Conservation (phyloP, 1,284 basidiomycete genomes). For the Peniophora sp. region DNA sequence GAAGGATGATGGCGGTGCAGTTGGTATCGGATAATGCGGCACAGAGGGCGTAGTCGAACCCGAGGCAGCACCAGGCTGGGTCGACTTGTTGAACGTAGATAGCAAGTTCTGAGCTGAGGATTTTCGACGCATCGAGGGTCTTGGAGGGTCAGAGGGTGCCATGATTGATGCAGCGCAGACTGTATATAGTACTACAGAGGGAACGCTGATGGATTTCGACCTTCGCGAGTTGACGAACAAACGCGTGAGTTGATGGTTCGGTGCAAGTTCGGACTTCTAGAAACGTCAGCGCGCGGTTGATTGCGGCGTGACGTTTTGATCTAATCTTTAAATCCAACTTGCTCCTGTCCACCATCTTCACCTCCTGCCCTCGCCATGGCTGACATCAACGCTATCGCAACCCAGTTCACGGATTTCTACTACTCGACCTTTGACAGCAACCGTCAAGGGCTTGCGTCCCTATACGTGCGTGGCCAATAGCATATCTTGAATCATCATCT, state of each 20-base stretch:
- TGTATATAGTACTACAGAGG: neutral
- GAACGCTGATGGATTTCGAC: neutral
- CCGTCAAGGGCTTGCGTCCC: slow-evolving; percentile 41
- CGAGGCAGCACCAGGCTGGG: slow-evolving; percentile 18
- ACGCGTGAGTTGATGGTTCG: neutral
- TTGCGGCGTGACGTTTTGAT: neutral
- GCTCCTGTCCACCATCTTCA: slow-evolving; percentile 11
- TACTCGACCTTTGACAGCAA: slow-evolving; percentile 64
- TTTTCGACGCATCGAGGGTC: slow-evolving; percentile 72
- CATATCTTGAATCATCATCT: neutral
- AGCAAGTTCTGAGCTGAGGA: slow-evolving; percentile 78
- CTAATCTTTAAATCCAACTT: slow-evolving; percentile 9
- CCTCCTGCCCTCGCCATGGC: slow-evolving; percentile 41
- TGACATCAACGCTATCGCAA: slow-evolving; percentile 58
- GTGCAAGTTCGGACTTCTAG: neutral
- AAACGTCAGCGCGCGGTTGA: neutral
- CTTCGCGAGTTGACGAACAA: neutral
- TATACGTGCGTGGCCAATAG: slow-evolving; percentile 59
- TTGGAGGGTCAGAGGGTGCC: slow-evolving; percentile 20
- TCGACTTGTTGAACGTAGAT: slow-evolving; percentile 57
- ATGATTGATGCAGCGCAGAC: slow-evolving; percentile 1
- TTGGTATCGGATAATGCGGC: slow-evolving; percentile 8
- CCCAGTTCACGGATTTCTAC: slow-evolving; percentile 72
- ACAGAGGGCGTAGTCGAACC: slow-evolving; percentile 26
- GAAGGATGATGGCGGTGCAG: slow-evolving; percentile 10